These are phyloP conservation scores for Micromonas commoda DNA, from an alignment of 139 green algal species.

Conservation along the genomic window DNA sequence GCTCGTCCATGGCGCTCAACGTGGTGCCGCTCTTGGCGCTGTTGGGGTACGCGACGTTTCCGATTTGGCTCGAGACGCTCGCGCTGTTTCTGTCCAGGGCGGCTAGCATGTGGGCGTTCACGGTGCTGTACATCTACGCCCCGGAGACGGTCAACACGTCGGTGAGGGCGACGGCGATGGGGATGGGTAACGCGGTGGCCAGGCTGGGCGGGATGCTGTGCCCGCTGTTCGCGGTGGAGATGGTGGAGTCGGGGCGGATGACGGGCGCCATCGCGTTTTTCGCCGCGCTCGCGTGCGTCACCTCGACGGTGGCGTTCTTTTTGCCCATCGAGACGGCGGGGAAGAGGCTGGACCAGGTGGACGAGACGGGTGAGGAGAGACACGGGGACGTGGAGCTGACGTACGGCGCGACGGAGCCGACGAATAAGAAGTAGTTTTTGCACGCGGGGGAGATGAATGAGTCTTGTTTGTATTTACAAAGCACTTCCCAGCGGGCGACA, in stretches of 20 bases:
- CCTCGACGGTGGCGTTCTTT: not conserved
- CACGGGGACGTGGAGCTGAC: too few relatives aligned
- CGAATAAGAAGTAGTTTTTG: too few relatives aligned
- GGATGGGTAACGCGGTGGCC: not conserved
- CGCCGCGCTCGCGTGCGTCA: not conserved
- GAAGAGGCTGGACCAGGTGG: not conserved
- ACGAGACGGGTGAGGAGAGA: not conserved
- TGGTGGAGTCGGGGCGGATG: not conserved
- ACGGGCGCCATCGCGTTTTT: not conserved
- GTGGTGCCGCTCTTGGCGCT: constrained; percentile 19
- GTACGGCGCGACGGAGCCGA: too few relatives aligned
- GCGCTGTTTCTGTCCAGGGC: constrained; percentile 52
- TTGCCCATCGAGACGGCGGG: not conserved
- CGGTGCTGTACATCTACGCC: constrained; percentile 62
- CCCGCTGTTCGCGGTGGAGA: not conserved
- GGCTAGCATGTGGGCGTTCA: constrained; percentile 58
- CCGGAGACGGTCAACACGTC: constrained; percentile 70
- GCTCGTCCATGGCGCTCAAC: not conserved
- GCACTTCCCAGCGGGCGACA: too few relatives aligned
- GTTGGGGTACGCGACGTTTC: constrained; percentile 13
- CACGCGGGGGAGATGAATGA: too few relatives aligned
- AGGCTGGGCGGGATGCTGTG: constrained; percentile 9
- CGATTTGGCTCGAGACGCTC: not conserved
- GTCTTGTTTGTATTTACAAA: too few relatives aligned
- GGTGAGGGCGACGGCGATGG: constrained; percentile 38